These are phyloP conservation scores for Geoglossum cookeanum DNA, from an alignment of 2,329 filamentous ascomycete genomes.

Conservation along the genomic window DNA sequence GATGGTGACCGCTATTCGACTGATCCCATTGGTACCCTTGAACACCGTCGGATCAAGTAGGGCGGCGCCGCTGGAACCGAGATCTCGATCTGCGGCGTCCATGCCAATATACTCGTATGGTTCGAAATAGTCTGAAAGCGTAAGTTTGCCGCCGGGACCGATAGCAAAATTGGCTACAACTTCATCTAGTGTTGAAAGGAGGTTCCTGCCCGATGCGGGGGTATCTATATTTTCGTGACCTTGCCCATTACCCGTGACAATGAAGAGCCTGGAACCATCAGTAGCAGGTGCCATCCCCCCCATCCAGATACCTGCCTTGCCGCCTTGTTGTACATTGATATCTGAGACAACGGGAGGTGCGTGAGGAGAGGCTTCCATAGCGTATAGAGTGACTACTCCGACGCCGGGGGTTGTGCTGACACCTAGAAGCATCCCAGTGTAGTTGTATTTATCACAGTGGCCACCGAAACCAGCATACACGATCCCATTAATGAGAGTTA, in stretches of 20 bases:
- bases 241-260: constrained; percentile 15
- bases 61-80: constrained; percentile 25
- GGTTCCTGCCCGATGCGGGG: constrained; percentile 14
- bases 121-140: constrained; percentile 33
- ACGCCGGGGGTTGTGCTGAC: constrained; percentile 24
- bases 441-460: constrained; percentile 37
- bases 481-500: constrained; percentile 27
- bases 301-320: constrained; percentile 14
- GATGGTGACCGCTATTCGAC: constrained; percentile 29
- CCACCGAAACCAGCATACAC: constrained; percentile 35
- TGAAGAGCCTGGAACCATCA: constrained; percentile 14
- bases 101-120: constrained; percentile 31
- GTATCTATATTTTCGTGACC: constrained; percentile 14
- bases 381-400: constrained; percentile 12
- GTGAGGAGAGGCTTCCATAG: constrained; percentile 10
- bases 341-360: constrained; percentile 1
- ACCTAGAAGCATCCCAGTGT: constrained; percentile 33
- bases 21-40: constrained; percentile 22
- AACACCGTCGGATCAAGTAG: constrained; percentile 27
- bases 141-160: constrained; percentile 23
- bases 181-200: constrained; percentile 14
- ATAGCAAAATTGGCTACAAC: constrained; percentile 7
- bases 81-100: constrained; percentile 31
- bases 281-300: constrained; percentile 15
- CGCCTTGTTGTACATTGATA: constrained; percentile 7